These are phyloP conservation scores for Fusarium aywerte DNA, from an alignment of 2,329 filamentous ascomycete species.

Conservation along the genomic window DNA sequence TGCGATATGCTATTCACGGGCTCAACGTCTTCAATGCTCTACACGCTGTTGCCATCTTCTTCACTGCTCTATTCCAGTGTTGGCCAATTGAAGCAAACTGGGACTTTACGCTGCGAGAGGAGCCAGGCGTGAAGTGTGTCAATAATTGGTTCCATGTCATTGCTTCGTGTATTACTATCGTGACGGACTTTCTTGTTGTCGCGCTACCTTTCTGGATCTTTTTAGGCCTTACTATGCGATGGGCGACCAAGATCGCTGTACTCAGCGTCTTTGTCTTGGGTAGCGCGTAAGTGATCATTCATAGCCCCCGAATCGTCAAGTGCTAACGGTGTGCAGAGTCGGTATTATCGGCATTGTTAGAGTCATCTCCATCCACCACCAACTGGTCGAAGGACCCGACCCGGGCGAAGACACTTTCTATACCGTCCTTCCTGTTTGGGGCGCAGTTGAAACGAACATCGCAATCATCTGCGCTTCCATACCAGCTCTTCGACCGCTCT, in stretches of 20 bases:
- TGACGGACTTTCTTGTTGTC: conserved; percentile 55
- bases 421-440: conserved; percentile 49
- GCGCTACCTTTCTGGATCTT: conserved; percentile 56
- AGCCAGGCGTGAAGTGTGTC: conserved; percentile 49
- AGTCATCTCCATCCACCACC: conserved; percentile 46
- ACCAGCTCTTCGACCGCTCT: conserved; percentile 51
- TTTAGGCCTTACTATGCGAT: conserved; percentile 52
- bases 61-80: conserved; percentile 55
- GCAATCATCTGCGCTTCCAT: conserved; percentile 51
- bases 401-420: conserved; percentile 39
- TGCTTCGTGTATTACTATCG: conserved; percentile 52
- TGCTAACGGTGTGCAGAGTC: conserved; percentile 40
- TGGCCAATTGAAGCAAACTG: conserved; percentile 51
- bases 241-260: conserved; percentile 53
- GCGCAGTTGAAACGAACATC: conserved; percentile 52
- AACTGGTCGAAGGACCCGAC: conserved; percentile 42
- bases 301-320: background rate
- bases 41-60: conserved; percentile 51
- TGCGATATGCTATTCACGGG: conserved; percentile 25
- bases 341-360: conserved; percentile 49
- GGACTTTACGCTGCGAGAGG: conserved; percentile 38
- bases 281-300: conserved; percentile 44
- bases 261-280: conserved; percentile 55
- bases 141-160: conserved; percentile 49
- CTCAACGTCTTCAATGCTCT: conserved; percentile 44